phyloP scores from a whole-genome alignment of 495 filamentous ascomycete genomes.

The Neurospora sp. region DNA sequence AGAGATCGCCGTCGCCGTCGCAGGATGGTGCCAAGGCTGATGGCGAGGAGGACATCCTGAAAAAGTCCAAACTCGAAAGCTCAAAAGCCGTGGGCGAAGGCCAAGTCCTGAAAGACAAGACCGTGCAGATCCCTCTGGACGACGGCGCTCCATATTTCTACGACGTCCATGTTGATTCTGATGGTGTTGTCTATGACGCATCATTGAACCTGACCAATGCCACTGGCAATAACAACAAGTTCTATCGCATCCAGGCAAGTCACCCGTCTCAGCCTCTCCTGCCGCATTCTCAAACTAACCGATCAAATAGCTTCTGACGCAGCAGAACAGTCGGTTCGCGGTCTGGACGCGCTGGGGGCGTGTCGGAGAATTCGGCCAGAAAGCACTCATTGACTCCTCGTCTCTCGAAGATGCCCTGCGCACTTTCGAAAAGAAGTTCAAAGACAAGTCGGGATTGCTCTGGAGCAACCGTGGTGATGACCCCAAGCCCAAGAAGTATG shows the following conservation, averaged over 20 bases:
- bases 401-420: slow-evolving; percentile 34
- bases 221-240: slow-evolving; percentile 58
- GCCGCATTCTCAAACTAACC: slow-evolving; percentile 2
- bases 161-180: slow-evolving; percentile 53
- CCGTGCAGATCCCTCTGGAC: slow-evolving; percentile 40
- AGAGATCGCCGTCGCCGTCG: slow-evolving; percentile 11
- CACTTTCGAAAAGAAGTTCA: slow-evolving; percentile 66
- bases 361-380: slow-evolving; percentile 63
- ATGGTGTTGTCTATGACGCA: slow-evolving; percentile 55
- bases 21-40: neutral
- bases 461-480: slow-evolving; percentile 53
- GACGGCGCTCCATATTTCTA: slow-evolving; percentile 24
- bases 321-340: slow-evolving; percentile 23
- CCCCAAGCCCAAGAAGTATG: slow-evolving; percentile 59
- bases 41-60: slow-evolving; percentile 1
- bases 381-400: slow-evolving; percentile 32
- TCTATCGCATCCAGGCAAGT: slow-evolving; percentile 52
- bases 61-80: slow-evolving; percentile 11
- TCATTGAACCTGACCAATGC: slow-evolving; percentile 52
- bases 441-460: slow-evolving; percentile 56
- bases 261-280: neutral
- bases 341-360: slow-evolving; percentile 71
- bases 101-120: slow-evolving; percentile 33
- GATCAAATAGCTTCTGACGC: slow-evolving; percentile 24
- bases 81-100: slow-evolving; percentile 24